Evolutionary conservation across 1,284 basidiomycete species (phyloP).

Genomic region (Apiotrichum laibachii): DNA sequence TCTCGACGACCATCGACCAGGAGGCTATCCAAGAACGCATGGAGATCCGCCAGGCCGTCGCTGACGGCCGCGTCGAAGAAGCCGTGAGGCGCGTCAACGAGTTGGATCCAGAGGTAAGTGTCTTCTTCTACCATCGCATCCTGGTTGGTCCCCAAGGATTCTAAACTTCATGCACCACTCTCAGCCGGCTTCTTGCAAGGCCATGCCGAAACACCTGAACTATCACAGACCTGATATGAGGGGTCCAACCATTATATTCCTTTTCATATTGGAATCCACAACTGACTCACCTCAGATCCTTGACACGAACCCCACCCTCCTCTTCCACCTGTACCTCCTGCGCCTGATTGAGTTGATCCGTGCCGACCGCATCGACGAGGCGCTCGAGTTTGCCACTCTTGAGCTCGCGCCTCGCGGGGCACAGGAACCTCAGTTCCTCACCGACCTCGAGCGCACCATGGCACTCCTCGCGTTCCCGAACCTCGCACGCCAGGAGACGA

Average conservation of each 20-base stretch:
- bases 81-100: conserved; percentile 93
- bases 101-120: conserved; percentile 89
- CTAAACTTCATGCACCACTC: conserved; percentile 99
- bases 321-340: conserved; percentile 91
- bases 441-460: conserved; percentile 93
- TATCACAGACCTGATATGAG: conserved; percentile 55
- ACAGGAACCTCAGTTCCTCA: conserved; percentile 87
- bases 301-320: conserved; percentile 83
- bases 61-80: conserved; percentile 89
- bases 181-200: conserved; percentile 60
- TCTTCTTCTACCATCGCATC: conserved; percentile 2
- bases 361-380: conserved; percentile 70
- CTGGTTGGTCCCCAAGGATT: conserved; percentile 61
- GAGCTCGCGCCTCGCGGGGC: conserved; percentile 93
- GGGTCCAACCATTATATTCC: conserved; percentile 47
- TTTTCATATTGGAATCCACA: conserved; percentile 14
- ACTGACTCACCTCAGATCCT: conserved; percentile 67
- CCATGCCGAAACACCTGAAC: conserved; percentile 50
- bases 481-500: conserved; percentile 51
- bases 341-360: conserved; percentile 93
- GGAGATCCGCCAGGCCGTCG: conserved; percentile 88
- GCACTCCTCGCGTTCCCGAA: conserved; percentile 81
- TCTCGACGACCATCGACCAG: conserved; percentile 69
- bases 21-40: conserved; percentile 90
- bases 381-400: conserved; percentile 83